Conservation (phyloP, 768 basidiomycete genomes). For the Russula ochroleuca region DNA sequence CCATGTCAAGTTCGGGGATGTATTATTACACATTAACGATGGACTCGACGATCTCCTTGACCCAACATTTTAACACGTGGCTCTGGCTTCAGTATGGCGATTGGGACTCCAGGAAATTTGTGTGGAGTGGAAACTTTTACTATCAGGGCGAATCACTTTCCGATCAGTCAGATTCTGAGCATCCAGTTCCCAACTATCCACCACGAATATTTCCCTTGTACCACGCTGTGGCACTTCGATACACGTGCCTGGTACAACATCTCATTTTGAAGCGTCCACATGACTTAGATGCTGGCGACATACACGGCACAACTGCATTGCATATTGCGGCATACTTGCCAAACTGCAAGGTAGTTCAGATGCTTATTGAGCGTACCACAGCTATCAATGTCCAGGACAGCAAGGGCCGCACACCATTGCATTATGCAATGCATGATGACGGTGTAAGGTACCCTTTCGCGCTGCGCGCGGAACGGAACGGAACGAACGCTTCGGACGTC, state of each 20-base stretch:
- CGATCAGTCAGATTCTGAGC: too few species aligned
- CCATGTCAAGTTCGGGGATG: neutral
- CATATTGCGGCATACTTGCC: neutral
- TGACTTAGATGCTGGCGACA: too few species aligned
- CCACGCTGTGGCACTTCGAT: neutral
- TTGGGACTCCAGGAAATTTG: too few species aligned
- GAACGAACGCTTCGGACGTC: too few species aligned
- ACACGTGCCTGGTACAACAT: neutral
- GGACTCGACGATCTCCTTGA: neutral
- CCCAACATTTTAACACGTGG: neutral
- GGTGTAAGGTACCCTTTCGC: too few species aligned
- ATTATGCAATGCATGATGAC: too few species aligned
- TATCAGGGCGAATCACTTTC: too few species aligned
- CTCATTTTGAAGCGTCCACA: too few species aligned
- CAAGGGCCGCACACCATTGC: neutral
- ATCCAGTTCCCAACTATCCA: too few species aligned
- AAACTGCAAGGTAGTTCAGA: neutral
- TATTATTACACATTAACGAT: neutral
- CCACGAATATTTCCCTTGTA: too few species aligned
- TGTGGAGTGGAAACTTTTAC: too few species aligned
- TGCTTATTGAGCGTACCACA: neutral
- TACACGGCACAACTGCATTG: neutral
- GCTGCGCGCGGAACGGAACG: too few species aligned
- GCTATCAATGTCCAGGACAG: neutral
- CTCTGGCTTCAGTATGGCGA: neutral